phyloP scores from a whole-genome alignment of 2,329 filamentous ascomycete species.

The Cercospora sp. region DNA sequence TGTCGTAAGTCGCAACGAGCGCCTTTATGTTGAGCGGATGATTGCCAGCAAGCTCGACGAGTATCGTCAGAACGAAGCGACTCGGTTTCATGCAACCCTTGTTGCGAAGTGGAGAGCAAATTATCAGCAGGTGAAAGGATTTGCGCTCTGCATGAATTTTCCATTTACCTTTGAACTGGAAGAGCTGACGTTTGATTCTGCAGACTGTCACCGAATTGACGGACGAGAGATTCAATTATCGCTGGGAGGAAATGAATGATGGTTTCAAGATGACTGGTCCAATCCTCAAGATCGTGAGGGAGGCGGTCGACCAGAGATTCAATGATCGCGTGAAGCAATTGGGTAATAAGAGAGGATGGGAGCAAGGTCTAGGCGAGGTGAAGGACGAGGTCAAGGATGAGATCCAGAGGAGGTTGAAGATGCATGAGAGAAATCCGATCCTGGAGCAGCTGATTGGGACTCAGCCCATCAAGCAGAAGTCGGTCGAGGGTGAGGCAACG shows the following conservation, averaged over 20 bases:
- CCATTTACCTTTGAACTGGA: too few species aligned
- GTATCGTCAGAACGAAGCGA: neutral
- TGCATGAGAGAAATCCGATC: neutral
- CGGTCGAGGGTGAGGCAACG: neutral
- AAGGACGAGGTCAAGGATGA: neutral
- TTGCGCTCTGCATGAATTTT: neutral
- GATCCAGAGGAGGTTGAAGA: neutral
- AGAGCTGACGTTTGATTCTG: neutral
- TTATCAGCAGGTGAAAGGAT: neutral
- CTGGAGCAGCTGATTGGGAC: neutral
- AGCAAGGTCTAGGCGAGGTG: neutral
- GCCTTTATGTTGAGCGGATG: neutral
- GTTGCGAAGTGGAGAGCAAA: neutral
- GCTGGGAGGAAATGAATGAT: neutral
- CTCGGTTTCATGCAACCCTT: neutral
- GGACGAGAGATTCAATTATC: neutral
- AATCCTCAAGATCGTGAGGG: neutral
- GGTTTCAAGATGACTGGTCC: neutral
- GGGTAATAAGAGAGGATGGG: neutral
- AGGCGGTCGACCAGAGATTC: neutral
- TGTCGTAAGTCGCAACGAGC: neutral
- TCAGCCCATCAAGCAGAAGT: neutral
- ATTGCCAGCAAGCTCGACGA: neutral
- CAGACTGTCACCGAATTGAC: neutral
- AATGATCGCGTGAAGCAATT: neutral